A percentile compares a stretch with the other conserved stretches of the same genome.
Conservation (phyloP, 2,329 filamentous ascomycete genomes). For the Hortaea sp. region DNA sequence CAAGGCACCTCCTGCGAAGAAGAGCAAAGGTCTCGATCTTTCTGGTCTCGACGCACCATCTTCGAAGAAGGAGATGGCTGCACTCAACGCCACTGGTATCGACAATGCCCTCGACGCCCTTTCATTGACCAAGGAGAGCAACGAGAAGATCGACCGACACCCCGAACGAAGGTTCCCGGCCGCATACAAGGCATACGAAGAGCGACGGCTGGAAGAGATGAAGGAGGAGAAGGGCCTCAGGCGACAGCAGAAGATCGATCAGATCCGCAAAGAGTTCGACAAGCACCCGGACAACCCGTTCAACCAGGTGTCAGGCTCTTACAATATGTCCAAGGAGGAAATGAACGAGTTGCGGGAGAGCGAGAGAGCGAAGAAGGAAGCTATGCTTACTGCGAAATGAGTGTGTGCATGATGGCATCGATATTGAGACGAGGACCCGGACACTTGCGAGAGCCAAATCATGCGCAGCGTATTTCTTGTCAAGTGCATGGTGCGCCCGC, state of each 20-base stretch:
- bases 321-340: slow-evolving; percentile 73
- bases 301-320: slow-evolving; percentile 68
- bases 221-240: slow-evolving; percentile 73
- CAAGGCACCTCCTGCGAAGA: slow-evolving; percentile 52
- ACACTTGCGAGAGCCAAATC: no score
- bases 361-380: slow-evolving; percentile 23
- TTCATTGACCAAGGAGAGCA: slow-evolving; percentile 47
- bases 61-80: slow-evolving; percentile 38
- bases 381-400: slow-evolving; percentile 12
- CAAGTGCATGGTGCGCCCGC: no score
- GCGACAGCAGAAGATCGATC: slow-evolving; percentile 72
- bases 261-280: slow-evolving; percentile 85
- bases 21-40: slow-evolving; percentile 58
- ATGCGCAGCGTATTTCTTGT: no score
- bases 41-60: slow-evolving; percentile 56
- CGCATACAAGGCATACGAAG: slow-evolving; percentile 73
- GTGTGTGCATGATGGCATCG: background rate
- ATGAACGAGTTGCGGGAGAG: slow-evolving; percentile 50
- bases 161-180: slow-evolving; percentile 82
- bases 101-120: slow-evolving; percentile 89
- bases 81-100: slow-evolving; percentile 77
- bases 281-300: slow-evolving; percentile 92
- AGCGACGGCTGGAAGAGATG: slow-evolving; percentile 73
- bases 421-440: no score
- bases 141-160: slow-evolving; percentile 71